Conservation (phyloP, 768 basidiomycete species). For the Leucosporidium yakuticum region DNA sequence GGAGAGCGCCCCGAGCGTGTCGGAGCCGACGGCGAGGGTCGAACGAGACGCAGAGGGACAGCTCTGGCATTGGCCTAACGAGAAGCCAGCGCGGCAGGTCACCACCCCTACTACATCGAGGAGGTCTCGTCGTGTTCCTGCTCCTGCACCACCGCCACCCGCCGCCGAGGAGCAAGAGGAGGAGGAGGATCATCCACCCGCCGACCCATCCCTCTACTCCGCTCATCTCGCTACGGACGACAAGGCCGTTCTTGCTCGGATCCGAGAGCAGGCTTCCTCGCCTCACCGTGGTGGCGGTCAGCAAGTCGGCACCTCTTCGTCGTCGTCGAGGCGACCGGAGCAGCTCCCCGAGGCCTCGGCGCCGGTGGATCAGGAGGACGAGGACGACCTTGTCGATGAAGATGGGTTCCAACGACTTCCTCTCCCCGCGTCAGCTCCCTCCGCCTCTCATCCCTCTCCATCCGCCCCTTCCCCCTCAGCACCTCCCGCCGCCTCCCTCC, state of each 20-base stretch:
- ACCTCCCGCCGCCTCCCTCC: not conserved
- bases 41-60: not conserved
- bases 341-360: slow-evolving; percentile 18
- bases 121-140: not conserved
- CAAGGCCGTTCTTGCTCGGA: slow-evolving; percentile 24
- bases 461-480: not conserved
- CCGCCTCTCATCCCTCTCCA: not conserved
- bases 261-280: slow-evolving; percentile 2
- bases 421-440: not conserved
- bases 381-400: slow-evolving; percentile 9
- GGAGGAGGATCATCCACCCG: slow-evolving; percentile 1
- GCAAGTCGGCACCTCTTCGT: not conserved
- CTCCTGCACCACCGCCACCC: not conserved
- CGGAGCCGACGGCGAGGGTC: not conserved
- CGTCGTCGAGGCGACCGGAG: not conserved
- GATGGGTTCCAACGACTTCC: slow-evolving; percentile 26
- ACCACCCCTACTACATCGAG: not conserved
- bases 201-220: slow-evolving; percentile 22
- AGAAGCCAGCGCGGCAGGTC: slow-evolving; percentile 13
- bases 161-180: not conserved
- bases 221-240: slow-evolving; percentile 33
- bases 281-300: not conserved
- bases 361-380: slow-evolving; percentile 6
- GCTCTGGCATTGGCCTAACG: slow-evolving; percentile 31
- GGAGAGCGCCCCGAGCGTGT: not conserved